A percentile compares a stretch with the other conserved stretches of the same genome.
These are phyloP conservation scores for Vishniacozyma victoriae DNA, from an alignment of 768 basidiomycete genomes.

Conservation along the genomic window DNA sequence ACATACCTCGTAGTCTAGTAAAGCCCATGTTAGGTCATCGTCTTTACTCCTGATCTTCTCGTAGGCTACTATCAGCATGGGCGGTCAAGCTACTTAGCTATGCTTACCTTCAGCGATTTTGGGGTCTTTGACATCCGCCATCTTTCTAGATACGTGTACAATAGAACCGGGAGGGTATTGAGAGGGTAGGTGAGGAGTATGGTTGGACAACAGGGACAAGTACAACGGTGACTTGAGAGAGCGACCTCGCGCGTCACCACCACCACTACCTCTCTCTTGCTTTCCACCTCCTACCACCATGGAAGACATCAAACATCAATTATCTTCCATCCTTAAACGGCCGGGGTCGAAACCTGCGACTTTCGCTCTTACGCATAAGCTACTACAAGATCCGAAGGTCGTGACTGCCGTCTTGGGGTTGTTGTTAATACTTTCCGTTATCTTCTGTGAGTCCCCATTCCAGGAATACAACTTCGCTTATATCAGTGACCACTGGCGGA, in stretches of 20 bases:
- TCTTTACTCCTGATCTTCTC: slow-evolving; percentile 79
- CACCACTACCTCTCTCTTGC: too few relatives aligned
- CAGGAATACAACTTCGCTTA: slow-evolving; percentile 2
- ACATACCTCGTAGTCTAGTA: slow-evolving; percentile 78
- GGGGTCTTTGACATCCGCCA: slow-evolving; percentile 72
- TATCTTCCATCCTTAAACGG: too few relatives aligned
- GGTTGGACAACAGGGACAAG: not conserved
- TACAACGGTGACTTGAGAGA: too few relatives aligned
- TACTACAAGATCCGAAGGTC: slow-evolving; percentile 39
- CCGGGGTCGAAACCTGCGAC: slow-evolving; percentile 33
- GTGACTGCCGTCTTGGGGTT: slow-evolving; percentile 25
- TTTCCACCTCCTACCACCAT: too few relatives aligned
- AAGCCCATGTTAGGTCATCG: slow-evolving; percentile 78
- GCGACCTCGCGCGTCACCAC: too few relatives aligned
- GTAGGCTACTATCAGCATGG: slow-evolving; percentile 58
- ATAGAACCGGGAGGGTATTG: not conserved
- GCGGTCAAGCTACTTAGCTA: not conserved
- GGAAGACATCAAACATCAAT: too few relatives aligned
- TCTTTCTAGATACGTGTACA: slow-evolving; percentile 2
- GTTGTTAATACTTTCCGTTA: too few relatives aligned
- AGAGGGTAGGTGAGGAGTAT: not conserved
- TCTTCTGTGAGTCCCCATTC: slow-evolving; percentile 8
- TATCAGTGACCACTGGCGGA: not conserved
- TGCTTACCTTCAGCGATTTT: slow-evolving; percentile 65
- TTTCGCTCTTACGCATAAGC: slow-evolving; percentile 19